Evolutionary conservation across 1,139 yeast genomes (phyloP).

Genomic region (Nakaseomyces sp.): DNA sequence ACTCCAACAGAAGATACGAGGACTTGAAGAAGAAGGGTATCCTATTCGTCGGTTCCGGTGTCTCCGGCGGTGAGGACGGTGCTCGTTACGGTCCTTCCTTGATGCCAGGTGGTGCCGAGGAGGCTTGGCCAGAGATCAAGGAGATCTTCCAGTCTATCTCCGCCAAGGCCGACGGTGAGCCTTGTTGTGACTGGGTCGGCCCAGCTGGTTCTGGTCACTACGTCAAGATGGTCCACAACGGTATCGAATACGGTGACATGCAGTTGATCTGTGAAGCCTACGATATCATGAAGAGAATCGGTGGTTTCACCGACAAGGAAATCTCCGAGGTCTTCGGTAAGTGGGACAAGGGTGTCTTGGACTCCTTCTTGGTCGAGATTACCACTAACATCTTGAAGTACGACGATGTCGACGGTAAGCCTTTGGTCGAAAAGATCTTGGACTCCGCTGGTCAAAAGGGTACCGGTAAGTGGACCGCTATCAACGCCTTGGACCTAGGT

Average conservation of each 20-base stretch:
- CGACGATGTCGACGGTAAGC: constrained; percentile 82
- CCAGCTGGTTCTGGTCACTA: constrained; percentile 98
- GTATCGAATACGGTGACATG: constrained; percentile 99
- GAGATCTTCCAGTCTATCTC: constrained; percentile 91
- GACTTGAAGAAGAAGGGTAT: constrained; percentile 84
- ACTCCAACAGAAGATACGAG: constrained; percentile 90
- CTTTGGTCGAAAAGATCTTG: constrained; percentile 91
- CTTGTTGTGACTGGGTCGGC: constrained; percentile 99
- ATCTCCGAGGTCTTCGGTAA: constrained; percentile 83
- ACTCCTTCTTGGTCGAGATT: constrained; percentile 93
- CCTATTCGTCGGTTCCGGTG: constrained; percentile 96
- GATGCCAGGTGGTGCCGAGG: constrained; percentile 99
- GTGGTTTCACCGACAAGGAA: constrained; percentile 84
- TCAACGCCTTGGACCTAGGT: constrained; percentile 94
- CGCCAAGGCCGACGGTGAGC: constrained; percentile 96
- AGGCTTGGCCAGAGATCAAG: constrained; percentile 98
- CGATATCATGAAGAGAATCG: constrained; percentile 90
- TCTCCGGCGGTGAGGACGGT: constrained; percentile 99
- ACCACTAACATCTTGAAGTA: constrained; percentile 89
- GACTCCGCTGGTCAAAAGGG: constrained; percentile 99
- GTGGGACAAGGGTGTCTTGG: constrained; percentile 97
- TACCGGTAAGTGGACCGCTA: constrained; percentile 99
- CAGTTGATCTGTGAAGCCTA: constrained; percentile 97
- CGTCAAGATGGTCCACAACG: constrained; percentile 99
- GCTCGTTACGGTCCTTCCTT: constrained; percentile 98